Conservation (phyloP, 1,284 basidiomycete species). For the Puccinia polysora region DNA sequence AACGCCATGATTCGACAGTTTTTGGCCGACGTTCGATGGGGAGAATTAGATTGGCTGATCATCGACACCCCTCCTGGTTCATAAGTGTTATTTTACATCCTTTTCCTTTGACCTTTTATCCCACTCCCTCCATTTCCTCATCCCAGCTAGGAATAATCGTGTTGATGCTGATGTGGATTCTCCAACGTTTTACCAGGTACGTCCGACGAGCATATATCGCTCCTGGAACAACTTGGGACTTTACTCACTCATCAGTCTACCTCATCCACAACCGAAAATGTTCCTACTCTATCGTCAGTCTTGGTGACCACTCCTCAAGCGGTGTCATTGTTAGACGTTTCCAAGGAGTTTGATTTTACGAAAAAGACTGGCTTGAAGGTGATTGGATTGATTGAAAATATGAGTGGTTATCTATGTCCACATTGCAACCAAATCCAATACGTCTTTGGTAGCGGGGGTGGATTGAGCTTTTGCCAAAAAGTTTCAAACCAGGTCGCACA, state of each 20-base stretch:
- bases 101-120: neutral
- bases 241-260: slow-evolving; percentile 43
- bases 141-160: neutral
- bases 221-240: slow-evolving; percentile 84
- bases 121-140: too few species aligned
- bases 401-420: slow-evolving; percentile 97
- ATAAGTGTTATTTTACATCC: slow-evolving; percentile 48
- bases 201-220: slow-evolving; percentile 93
- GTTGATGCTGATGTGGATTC: neutral
- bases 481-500: slow-evolving; percentile 34
- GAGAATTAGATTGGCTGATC: slow-evolving; percentile 88
- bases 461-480: slow-evolving; percentile 59
- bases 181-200: slow-evolving; percentile 58
- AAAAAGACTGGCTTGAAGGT: slow-evolving; percentile 70
- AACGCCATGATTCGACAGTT: slow-evolving; percentile 99
- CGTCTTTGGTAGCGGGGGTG: slow-evolving; percentile 90
- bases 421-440: slow-evolving; percentile 77
- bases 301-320: slow-evolving; percentile 97
- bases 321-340: slow-evolving; percentile 86
- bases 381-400: slow-evolving; percentile 94
- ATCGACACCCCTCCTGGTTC: slow-evolving; percentile 95
- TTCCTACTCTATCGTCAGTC: slow-evolving; percentile 62
- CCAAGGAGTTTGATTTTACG: slow-evolving; percentile 86
- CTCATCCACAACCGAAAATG: slow-evolving; percentile 28
- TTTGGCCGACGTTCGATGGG: slow-evolving; percentile 92